A percentile compares a stretch with the other conserved stretches of the same genome.
Conservation (phyloP, 805 yeast species). For the Schwanniomyces yamadae region DNA sequence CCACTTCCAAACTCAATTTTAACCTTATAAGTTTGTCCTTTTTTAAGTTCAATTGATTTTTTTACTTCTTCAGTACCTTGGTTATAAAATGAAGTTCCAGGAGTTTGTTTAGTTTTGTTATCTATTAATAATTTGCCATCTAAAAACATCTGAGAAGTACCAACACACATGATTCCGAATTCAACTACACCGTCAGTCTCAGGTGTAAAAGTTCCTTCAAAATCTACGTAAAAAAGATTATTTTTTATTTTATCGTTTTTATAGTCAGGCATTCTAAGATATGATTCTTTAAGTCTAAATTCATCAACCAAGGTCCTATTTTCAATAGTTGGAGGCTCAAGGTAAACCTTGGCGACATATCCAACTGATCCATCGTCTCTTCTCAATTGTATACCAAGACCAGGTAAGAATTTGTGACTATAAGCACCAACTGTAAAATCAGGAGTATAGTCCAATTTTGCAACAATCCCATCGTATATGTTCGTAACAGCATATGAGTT, state of each 20-base stretch:
- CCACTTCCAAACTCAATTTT: constrained; percentile 48
- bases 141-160: constrained; percentile 55
- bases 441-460: constrained; percentile 15
- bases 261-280: constrained; percentile 21
- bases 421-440: constrained; percentile 30
- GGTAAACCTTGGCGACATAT: constrained; percentile 19
- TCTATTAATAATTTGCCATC: constrained; percentile 54
- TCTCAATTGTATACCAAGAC: constrained; percentile 18
- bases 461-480: constrained; percentile 20
- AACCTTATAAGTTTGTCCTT: constrained; percentile 45
- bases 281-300: constrained; percentile 14
- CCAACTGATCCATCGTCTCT: constrained; percentile 24
- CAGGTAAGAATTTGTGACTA: constrained; percentile 30
- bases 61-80: constrained; percentile 51
- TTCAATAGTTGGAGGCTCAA: constrained; percentile 12
- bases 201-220: constrained; percentile 45
- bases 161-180: constrained; percentile 51
- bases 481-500: constrained; percentile 26
- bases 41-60: constrained; percentile 35
- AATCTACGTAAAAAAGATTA: constrained; percentile 39
- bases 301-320: constrained; percentile 14
- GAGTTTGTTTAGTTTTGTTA: constrained; percentile 50
- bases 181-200: constrained; percentile 48
- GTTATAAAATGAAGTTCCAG: constrained; percentile 49
- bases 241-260: constrained; percentile 15